phyloP scores from a whole-genome alignment of 2,329 filamentous ascomycete species.

The Berkeleyomyces basicola region DNA sequence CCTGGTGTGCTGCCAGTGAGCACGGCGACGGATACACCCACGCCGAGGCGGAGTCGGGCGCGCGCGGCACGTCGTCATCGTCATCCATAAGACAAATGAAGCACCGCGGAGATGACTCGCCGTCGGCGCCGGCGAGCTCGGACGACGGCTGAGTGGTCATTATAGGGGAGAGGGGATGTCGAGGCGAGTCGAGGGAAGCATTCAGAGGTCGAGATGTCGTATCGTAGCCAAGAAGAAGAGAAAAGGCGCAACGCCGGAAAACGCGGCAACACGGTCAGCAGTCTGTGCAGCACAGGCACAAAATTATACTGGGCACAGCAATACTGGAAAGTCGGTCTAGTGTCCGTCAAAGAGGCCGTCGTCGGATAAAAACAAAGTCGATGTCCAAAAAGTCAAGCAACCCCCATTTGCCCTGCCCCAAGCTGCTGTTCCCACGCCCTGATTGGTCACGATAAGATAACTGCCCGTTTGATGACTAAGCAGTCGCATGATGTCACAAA shows the following conservation, averaged over 20 bases:
- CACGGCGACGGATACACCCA: conserved; percentile 90
- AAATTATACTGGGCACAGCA: too few relatives aligned
- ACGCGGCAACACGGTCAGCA: not conserved
- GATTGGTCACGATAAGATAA: not conserved
- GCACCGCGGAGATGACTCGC: conserved; percentile 25
- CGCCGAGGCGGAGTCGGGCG: conserved; percentile 25
- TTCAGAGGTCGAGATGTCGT: not conserved
- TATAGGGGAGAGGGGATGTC: not conserved
- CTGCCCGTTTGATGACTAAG: not conserved
- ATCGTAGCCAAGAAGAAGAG: not conserved
- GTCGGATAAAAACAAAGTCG: too few relatives aligned
- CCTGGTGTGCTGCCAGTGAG: conserved; percentile 77
- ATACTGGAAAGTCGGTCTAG: too few relatives aligned
- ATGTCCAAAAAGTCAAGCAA: too few relatives aligned
- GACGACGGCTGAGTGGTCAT: not conserved
- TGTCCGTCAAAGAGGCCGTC: too few relatives aligned
- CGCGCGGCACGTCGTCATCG: conserved; percentile 22
- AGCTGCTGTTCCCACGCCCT: not conserved
- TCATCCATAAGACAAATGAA: conserved; percentile 48
- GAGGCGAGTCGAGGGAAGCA: not conserved
- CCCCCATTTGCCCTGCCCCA: not conserved
- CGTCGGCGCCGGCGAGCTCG: not conserved
- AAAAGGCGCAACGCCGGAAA: too few relatives aligned
- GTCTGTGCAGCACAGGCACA: not conserved
- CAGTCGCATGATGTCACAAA: not conserved